Percentiles rank a stretch among this genome's conserved stretches.
Evolutionary conservation across 2,329 filamentous ascomycete species (phyloP).

Genomic region (Colletotrichum destructivum): DNA sequence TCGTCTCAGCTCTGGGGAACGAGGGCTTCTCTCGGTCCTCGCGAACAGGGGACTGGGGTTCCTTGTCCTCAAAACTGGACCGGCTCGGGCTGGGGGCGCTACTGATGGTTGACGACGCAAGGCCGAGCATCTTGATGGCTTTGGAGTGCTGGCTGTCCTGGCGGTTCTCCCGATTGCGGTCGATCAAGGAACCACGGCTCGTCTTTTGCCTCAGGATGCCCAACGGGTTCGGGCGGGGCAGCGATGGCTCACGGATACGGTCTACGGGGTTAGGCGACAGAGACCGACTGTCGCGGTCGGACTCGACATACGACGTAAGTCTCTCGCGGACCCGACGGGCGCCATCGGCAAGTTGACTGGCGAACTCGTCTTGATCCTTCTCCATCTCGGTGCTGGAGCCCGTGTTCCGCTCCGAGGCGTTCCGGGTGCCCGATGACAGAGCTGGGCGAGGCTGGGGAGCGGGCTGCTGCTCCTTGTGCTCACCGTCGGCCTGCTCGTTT

Average conservation of each 20-base stretch:
- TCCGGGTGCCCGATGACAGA: not conserved
- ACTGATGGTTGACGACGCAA: constrained; percentile 61
- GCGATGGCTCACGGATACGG: constrained; percentile 50
- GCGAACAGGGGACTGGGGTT: constrained; percentile 47
- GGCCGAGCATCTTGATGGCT: constrained; percentile 73
- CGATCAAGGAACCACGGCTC: constrained; percentile 76
- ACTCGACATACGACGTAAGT: constrained; percentile 78
- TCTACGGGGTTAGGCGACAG: constrained; percentile 59
- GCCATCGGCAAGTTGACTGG: constrained; percentile 79
- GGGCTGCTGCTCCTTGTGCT: constrained; percentile 9
- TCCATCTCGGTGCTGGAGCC: constrained; percentile 54
- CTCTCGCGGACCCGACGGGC: constrained; percentile 81
- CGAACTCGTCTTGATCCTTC: constrained; percentile 78
- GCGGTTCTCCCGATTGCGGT: constrained; percentile 61
- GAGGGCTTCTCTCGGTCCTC: constrained; percentile 45
- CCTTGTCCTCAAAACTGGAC: constrained; percentile 54
- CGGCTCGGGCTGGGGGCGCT: constrained; percentile 58
- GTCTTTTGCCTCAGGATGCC: constrained; percentile 77
- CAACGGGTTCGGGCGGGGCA: constrained; percentile 68
- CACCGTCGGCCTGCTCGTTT: constrained; percentile 1
- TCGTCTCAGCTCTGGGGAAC: constrained; percentile 22
- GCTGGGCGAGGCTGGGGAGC: not conserved
- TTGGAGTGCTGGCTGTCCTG: constrained; percentile 63
- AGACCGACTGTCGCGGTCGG: constrained; percentile 62
- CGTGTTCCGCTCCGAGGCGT: constrained; percentile 19